Percentiles rank a stretch among this genome's conserved stretches.
phyloP scores from a whole-genome alignment of 2,329 filamentous ascomycete genomes.

The Beauveria brongniartii region DNA sequence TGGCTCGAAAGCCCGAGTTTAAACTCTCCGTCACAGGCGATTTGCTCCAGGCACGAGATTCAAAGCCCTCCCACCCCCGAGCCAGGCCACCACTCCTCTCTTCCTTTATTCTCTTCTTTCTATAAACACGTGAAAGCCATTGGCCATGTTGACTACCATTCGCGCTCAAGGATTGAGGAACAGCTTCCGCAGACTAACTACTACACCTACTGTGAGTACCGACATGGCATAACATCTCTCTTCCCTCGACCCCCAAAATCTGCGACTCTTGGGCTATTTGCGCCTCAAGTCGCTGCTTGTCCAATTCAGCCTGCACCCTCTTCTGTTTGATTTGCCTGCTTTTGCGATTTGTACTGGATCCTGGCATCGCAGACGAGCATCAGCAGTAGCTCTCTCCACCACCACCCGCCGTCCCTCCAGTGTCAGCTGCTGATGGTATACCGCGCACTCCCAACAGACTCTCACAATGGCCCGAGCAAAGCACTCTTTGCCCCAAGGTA shows the following conservation, averaged over 20 bases:
- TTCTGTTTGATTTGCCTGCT: neutral
- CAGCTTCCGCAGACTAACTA: slow-evolving; percentile 23
- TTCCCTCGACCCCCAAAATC: neutral
- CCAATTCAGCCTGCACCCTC: neutral
- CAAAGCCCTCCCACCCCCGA: slow-evolving; percentile 5
- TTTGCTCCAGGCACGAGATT: neutral
- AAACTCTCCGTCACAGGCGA: slow-evolving; percentile 8
- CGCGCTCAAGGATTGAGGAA: slow-evolving; percentile 27
- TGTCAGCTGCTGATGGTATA: slow-evolving; percentile 8
- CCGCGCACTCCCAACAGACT: slow-evolving; percentile 13
- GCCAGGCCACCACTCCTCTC: neutral
- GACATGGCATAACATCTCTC: neutral
- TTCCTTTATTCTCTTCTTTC: neutral
- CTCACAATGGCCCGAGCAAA: slow-evolving; percentile 48
- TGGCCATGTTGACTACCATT: slow-evolving; percentile 29
- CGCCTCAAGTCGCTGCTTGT: neutral
- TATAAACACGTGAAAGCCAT: slow-evolving; percentile 11
- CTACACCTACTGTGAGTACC: slow-evolving; percentile 17
- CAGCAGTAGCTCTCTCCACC: neutral
- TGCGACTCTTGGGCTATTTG: neutral
- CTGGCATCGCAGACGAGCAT: neutral
- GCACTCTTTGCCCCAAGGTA: slow-evolving; percentile 49
- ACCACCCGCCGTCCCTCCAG: neutral
- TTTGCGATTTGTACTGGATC: neutral
- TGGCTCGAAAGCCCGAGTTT: neutral